These are phyloP conservation scores for Xylaria intraflava DNA, from an alignment of 495 filamentous ascomycete species.

Conservation along the genomic window DNA sequence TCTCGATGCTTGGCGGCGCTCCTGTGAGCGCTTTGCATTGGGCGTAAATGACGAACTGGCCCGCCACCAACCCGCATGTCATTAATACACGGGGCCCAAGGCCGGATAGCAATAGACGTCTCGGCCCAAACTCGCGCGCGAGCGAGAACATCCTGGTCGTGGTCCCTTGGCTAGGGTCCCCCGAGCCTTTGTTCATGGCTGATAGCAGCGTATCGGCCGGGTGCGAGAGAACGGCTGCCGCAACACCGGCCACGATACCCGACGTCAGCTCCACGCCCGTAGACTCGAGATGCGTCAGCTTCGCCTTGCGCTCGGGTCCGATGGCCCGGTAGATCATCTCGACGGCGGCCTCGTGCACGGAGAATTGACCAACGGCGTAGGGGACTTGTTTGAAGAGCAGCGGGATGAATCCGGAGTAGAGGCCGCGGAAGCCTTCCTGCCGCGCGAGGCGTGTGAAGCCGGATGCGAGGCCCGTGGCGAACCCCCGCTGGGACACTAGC, in stretches of 20 bases:
- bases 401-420: conserved; percentile 73
- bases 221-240: conserved; percentile 78
- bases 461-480: conserved; percentile 56
- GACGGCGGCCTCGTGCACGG: conserved; percentile 30
- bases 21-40: conserved; percentile 33
- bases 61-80: conserved; percentile 31
- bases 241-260: conserved; percentile 81
- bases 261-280: conserved; percentile 76
- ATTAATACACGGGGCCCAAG: conserved; percentile 32
- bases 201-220: conserved; percentile 84
- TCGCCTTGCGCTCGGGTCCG: conserved; percentile 28
- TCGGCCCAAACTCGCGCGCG: conserved; percentile 31
- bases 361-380: conserved; percentile 32
- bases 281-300: conserved; percentile 34
- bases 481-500: conserved; percentile 66
- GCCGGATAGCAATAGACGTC: conserved; percentile 23
- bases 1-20: conserved; percentile 29
- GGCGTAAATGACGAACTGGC: conserved; percentile 35
- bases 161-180: conserved; percentile 25
- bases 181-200: conserved; percentile 76
- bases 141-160: conserved; percentile 32
- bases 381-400: conserved; percentile 68
- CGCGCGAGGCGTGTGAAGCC: conserved; percentile 64
- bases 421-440: conserved; percentile 64
- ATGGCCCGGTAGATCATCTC: conserved; percentile 30